These are phyloP conservation scores for Austroboletus olivaceoglutinosus DNA, from an alignment of 1,284 basidiomycete species.

Conservation along the genomic window DNA sequence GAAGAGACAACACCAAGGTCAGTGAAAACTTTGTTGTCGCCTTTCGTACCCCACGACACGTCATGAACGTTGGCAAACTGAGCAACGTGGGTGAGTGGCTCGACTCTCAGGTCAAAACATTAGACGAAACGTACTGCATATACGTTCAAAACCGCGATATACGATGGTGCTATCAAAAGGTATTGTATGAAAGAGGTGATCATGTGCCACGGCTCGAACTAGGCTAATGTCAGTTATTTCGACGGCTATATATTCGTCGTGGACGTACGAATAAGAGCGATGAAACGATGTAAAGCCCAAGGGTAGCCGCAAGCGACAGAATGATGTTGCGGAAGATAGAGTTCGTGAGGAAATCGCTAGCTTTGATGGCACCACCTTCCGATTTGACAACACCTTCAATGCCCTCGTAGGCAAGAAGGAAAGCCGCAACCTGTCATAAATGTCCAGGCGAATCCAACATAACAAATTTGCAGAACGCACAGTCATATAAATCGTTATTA, in stretches of 20 bases:
- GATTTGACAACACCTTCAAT: conserved; percentile 56
- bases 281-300: conserved; percentile 80
- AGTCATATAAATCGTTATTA: conserved; percentile 93
- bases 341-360: conserved; percentile 66
- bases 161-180: conserved; percentile 87
- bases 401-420: conserved; percentile 80
- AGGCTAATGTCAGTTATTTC: conserved; percentile 8
- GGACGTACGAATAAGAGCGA: conserved; percentile 78
- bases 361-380: conserved; percentile 46
- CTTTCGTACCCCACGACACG: conserved; percentile 90
- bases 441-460: not conserved
- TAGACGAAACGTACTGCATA: conserved; percentile 61
- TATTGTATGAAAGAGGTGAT: conserved; percentile 95
- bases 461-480: conserved; percentile 42
- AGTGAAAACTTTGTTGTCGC: conserved; percentile 82
- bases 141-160: conserved; percentile 88
- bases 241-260: conserved; percentile 3
- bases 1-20: conserved; percentile 78
- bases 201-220: conserved; percentile 92
- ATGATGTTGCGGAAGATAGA: conserved; percentile 85
- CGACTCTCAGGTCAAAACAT: not conserved
- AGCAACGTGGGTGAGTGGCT: conserved; percentile 13
- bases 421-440: conserved; percentile 59
- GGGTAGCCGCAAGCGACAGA: conserved; percentile 80
- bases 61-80: conserved; percentile 88